Conservation (phyloP, 768 basidiomycete genomes). For the Exidia glandulosa region DNA sequence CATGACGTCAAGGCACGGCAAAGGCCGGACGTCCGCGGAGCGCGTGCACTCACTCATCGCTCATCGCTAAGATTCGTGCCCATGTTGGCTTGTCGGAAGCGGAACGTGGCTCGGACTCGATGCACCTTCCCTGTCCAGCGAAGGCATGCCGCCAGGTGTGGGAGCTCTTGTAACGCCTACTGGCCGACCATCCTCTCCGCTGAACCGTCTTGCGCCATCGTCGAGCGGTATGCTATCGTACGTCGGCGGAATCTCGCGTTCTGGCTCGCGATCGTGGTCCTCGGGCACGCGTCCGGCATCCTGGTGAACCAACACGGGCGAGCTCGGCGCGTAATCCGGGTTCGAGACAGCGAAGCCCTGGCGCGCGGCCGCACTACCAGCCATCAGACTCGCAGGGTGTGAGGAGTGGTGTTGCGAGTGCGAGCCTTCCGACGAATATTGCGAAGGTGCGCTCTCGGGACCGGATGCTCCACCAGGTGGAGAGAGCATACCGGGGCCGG, state of each 20-base stretch:
- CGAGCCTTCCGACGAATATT: neutral
- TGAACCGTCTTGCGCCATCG: neutral
- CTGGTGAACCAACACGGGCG: constrained; percentile 8
- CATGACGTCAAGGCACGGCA: neutral
- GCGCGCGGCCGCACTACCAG: too few species aligned
- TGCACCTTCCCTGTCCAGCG: too few species aligned
- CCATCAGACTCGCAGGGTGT: neutral
- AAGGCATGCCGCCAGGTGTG: too few species aligned
- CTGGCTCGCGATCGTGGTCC: constrained; percentile 1
- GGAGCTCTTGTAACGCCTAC: too few species aligned
- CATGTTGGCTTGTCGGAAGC: neutral
- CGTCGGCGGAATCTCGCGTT: constrained; percentile 8
- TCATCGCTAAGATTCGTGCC: neutral
- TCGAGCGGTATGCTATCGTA: constrained; percentile 7
- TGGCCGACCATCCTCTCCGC: too few species aligned
- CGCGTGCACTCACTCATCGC: neutral
- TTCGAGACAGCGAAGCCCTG: neutral
- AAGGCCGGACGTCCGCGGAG: neutral
- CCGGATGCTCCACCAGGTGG: neutral
- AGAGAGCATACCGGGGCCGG: neutral
- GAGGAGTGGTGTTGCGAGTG: neutral
- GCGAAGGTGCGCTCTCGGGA: neutral
- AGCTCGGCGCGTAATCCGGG: neutral
- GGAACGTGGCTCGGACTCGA: neutral
- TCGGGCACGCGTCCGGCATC: constrained; percentile 5